Evolutionary conservation across 768 basidiomycete genomes (phyloP).

Genomic region (Russula sp.): DNA sequence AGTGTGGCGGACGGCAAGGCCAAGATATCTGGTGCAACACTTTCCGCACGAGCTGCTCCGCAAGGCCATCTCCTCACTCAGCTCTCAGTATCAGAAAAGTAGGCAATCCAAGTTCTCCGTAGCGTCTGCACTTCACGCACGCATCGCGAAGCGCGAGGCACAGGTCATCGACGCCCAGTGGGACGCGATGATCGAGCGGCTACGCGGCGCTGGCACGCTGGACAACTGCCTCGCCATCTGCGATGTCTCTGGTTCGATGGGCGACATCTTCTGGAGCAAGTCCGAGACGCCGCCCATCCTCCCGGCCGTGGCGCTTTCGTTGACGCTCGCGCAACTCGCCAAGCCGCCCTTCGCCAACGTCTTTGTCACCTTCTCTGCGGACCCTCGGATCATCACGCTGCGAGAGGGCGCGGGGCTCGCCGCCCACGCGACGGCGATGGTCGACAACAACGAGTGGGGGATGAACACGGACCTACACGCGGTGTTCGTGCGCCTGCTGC

Average conservation of each 20-base stretch:
- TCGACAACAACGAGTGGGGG: slow-evolving; percentile 32
- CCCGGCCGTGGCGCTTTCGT: slow-evolving; percentile 55
- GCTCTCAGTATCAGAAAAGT: neutral
- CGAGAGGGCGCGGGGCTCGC: slow-evolving; percentile 36
- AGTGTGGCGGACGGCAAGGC: slow-evolving; percentile 48
- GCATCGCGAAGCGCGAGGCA: slow-evolving; percentile 30
- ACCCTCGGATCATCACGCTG: slow-evolving; percentile 44
- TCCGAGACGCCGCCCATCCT: slow-evolving; percentile 38
- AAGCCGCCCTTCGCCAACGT: slow-evolving; percentile 55
- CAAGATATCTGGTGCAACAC: slow-evolving; percentile 57
- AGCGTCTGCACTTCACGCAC: slow-evolving; percentile 27
- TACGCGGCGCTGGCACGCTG: slow-evolving; percentile 48
- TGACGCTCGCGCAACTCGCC: slow-evolving; percentile 51
- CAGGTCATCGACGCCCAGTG: slow-evolving; percentile 60
- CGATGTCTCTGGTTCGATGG: slow-evolving; percentile 75
- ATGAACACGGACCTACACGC: slow-evolving; percentile 57
- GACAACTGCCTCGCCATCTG: slow-evolving; percentile 60
- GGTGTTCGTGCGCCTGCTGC: slow-evolving; percentile 54
- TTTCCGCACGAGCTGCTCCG: slow-evolving; percentile 58
- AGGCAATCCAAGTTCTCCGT: slow-evolving; percentile 8
- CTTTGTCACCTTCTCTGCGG: slow-evolving; percentile 61
- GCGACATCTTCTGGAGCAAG: slow-evolving; percentile 22
- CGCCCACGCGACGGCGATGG: slow-evolving; percentile 35
- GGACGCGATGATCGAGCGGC: slow-evolving; percentile 46
- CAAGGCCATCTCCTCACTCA: slow-evolving; percentile 27